Evolutionary conservation across 2,329 filamentous ascomycete genomes (phyloP).

Genomic region (Achaetomium macrosporum): DNA sequence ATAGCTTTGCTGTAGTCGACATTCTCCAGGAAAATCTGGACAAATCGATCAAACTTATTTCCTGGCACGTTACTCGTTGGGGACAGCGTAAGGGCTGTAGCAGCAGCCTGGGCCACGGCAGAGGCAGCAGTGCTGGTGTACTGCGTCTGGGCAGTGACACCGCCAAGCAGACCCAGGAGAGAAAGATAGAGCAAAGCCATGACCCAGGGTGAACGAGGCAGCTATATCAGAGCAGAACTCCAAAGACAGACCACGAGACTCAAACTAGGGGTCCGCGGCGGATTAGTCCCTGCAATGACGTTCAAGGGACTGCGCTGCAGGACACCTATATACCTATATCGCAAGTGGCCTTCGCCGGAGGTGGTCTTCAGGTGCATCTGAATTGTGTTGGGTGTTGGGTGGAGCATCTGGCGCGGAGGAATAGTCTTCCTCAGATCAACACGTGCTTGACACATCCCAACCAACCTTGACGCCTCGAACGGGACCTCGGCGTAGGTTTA

Average conservation of each 20-base stretch:
- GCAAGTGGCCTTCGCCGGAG: neutral
- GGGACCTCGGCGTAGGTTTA: neutral
- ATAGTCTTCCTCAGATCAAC: neutral
- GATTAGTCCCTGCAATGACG: neutral
- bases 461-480: neutral
- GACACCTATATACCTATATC: neutral
- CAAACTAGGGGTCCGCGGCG: neutral
- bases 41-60: neutral
- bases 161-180: neutral
- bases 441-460: neutral
- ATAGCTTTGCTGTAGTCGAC: neutral
- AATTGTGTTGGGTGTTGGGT: neutral
- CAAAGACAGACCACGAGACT: neutral
- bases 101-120: neutral
- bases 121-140: neutral
- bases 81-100: neutral
- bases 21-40: constrained; percentile 1
- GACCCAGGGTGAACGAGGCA: neutral
- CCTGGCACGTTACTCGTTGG: neutral
- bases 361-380: neutral
- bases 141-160: neutral
- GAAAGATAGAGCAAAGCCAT: neutral
- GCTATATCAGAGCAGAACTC: neutral
- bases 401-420: neutral
- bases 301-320: neutral